A percentile compares a stretch with the other conserved stretches of the same genome.
These are phyloP conservation scores for Heterobasidion occidentale DNA, from an alignment of 1,284 basidiomycete genomes.

Conservation along the genomic window DNA sequence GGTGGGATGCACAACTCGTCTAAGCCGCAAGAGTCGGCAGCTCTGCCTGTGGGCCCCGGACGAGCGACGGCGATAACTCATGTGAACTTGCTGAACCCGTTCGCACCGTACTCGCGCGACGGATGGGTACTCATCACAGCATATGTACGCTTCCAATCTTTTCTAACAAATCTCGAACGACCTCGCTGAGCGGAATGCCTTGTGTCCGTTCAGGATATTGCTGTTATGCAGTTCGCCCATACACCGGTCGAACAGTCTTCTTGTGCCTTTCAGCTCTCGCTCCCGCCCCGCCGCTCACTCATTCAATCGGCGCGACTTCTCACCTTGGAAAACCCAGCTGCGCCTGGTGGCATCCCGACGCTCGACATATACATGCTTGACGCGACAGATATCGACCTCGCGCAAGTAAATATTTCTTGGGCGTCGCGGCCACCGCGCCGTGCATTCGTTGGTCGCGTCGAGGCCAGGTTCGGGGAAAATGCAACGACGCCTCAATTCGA, in stretches of 20 bases:
- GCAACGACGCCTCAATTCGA: background rate
- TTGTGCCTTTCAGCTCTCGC: slow-evolving; percentile 6
- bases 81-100: slow-evolving; percentile 10
- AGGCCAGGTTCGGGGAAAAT: background rate
- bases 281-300: slow-evolving; percentile 9
- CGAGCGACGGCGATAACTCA: slow-evolving; percentile 3
- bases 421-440: background rate
- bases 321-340: slow-evolving; percentile 7
- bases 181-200: background rate
- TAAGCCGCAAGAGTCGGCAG: background rate
- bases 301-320: slow-evolving; percentile 5
- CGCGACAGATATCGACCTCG: background rate
- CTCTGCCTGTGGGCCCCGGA: background rate
- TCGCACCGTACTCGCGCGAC: slow-evolving; percentile 7
- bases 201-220: slow-evolving; percentile 6
- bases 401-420: background rate
- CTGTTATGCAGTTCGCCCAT: slow-evolving; percentile 6
- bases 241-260: background rate
- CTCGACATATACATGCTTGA: background rate
- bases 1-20: background rate
- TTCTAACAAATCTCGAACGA: background rate
- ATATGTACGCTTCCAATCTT: slow-evolving; percentile 6
- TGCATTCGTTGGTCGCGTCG: background rate
- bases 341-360: background rate
- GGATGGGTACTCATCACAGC: slow-evolving; percentile 14